Conservation (phyloP, 208 protist species). For the Herpetomonas tarakana region DNA sequence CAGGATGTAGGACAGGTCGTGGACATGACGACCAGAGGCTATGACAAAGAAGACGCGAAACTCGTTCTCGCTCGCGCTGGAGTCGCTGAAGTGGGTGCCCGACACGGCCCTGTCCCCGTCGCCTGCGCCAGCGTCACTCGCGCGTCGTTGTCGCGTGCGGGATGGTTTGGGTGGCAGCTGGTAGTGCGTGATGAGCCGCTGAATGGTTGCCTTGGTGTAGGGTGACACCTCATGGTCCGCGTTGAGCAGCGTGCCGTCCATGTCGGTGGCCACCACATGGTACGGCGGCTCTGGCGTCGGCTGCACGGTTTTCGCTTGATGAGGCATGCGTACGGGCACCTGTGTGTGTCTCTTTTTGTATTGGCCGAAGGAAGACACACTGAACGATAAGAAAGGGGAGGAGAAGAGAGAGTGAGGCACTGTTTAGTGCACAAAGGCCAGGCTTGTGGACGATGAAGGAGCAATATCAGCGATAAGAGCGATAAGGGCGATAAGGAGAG, state of each 20-base stretch:
- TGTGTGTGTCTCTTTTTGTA: neutral
- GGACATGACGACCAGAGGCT: conserved; percentile 18
- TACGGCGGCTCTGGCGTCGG: conserved; percentile 11
- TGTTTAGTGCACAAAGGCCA: neutral
- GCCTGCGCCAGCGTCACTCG: neutral
- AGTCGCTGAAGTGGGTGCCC: neutral
- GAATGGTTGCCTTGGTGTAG: conserved; percentile 41
- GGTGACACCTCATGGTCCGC: conserved; percentile 22
- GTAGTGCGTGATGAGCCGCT: conserved; percentile 22
- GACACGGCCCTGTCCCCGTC: too few species aligned
- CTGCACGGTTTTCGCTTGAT: neutral
- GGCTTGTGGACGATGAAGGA: neutral
- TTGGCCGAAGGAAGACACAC: neutral
- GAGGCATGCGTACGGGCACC: neutral
- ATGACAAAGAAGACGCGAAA: conserved; percentile 48
- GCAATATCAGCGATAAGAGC: neutral
- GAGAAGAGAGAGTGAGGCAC: neutral
- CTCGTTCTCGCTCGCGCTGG: neutral
- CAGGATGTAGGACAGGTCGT: conserved; percentile 16
- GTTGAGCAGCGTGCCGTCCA: conserved; percentile 65
- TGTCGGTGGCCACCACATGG: conserved; percentile 55
- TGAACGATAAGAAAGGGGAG: neutral
- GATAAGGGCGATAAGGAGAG: neutral
- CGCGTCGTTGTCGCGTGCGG: too few species aligned
- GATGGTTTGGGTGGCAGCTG: neutral